phyloP scores from a whole-genome alignment of 1,139 yeast species.

The Candida sanyaensis region DNA sequence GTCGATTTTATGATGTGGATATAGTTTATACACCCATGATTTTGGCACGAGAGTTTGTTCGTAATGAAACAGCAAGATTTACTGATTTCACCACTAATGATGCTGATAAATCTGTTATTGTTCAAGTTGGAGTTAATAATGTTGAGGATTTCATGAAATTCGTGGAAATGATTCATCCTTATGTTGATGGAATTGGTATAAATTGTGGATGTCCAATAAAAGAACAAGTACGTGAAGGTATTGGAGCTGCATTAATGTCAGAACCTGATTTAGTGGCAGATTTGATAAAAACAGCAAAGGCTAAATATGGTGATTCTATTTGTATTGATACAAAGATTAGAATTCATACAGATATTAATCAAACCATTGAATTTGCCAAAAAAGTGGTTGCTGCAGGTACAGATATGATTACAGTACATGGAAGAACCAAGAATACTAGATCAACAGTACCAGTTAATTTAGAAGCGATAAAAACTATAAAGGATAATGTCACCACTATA shows the following conservation, averaged over 20 bases:
- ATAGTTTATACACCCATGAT: slow-evolving; percentile 96
- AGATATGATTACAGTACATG: slow-evolving; percentile 92
- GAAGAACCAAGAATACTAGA: slow-evolving; percentile 82
- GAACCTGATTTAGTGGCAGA: slow-evolving; percentile 78
- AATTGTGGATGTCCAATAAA: slow-evolving; percentile 98
- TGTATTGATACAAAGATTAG: slow-evolving; percentile 90
- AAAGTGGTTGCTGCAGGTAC: slow-evolving; percentile 85
- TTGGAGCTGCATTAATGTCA: slow-evolving; percentile 93
- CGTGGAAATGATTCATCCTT: slow-evolving; percentile 86
- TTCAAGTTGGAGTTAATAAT: slow-evolving; percentile 91
- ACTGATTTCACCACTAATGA: slow-evolving; percentile 84
- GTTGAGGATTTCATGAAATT: slow-evolving; percentile 81
- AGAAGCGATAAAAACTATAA: slow-evolving; percentile 74
- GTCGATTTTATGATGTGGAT: slow-evolving; percentile 74
- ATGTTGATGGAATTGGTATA: slow-evolving; percentile 89
- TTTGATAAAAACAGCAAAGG: slow-evolving; percentile 84
- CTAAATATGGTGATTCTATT: slow-evolving; percentile 64
- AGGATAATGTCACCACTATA: slow-evolving; percentile 52
- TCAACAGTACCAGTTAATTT: slow-evolving; percentile 81
- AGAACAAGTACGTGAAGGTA: slow-evolving; percentile 93
- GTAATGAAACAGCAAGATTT: slow-evolving; percentile 77
- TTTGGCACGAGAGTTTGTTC: slow-evolving; percentile 88
- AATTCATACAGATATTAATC: slow-evolving; percentile 72
- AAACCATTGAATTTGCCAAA: slow-evolving; percentile 73
- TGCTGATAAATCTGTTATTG: slow-evolving; percentile 70